Evolutionary conservation across 2,329 filamentous ascomycete species (phyloP).

Genomic region (Ascochyta clinopodiicola): DNA sequence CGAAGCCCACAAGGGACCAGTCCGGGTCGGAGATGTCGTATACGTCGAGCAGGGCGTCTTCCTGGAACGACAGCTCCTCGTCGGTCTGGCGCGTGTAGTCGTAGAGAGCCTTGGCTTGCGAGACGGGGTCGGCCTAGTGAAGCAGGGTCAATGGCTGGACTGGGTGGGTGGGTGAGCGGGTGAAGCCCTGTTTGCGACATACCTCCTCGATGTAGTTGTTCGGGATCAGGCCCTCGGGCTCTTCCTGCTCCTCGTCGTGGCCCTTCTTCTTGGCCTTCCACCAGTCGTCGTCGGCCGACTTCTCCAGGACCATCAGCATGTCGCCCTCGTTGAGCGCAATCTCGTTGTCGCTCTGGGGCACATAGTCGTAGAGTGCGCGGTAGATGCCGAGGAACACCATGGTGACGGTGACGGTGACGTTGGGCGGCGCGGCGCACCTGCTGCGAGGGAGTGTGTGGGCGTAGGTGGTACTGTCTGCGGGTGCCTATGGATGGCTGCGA

Average conservation of each 20-base stretch:
- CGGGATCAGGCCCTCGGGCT: conserved; percentile 87
- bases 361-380: conserved; percentile 91
- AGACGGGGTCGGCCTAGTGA: conserved; percentile 67
- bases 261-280: conserved; percentile 95
- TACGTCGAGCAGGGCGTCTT: conserved; percentile 82
- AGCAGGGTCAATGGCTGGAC: conserved; percentile 11
- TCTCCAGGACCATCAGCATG: conserved; percentile 85
- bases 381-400: conserved; percentile 96
- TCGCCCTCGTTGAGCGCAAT: conserved; percentile 85
- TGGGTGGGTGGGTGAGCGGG: background rate
- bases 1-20: conserved; percentile 90
- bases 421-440: conserved; percentile 15
- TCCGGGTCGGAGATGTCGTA: conserved; percentile 93
- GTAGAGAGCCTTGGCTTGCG: conserved; percentile 89
- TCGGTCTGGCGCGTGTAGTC: conserved; percentile 97
- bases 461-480: conserved; percentile 1
- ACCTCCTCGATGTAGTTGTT: conserved; percentile 97
- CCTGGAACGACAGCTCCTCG: conserved; percentile 93
- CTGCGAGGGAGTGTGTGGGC: background rate
- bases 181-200: conserved; percentile 46
- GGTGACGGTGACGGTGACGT: conserved; percentile 57
- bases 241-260: conserved; percentile 80
- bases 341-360: conserved; percentile 84
- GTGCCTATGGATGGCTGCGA: conserved; percentile 12
- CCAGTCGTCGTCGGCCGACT: conserved; percentile 79